These are phyloP conservation scores for Neurospora hispaniola DNA, from an alignment of 495 filamentous ascomycete species.

Conservation along the genomic window DNA sequence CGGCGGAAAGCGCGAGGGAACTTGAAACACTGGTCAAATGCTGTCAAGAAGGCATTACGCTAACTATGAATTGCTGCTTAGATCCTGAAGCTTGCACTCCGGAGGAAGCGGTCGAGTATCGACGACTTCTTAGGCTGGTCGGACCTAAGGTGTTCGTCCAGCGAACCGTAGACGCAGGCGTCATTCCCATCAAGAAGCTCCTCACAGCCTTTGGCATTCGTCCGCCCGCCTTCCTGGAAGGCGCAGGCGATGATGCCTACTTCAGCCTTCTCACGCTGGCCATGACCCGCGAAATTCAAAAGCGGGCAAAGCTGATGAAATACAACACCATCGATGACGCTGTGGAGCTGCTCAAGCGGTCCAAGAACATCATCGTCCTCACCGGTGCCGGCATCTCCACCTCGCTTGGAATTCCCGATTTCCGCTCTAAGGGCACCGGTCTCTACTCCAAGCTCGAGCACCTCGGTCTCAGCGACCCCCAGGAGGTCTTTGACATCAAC, in stretches of 20 bases:
- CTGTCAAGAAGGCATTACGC: neutral
- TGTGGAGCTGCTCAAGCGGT: slow-evolving; percentile 59
- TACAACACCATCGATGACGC: slow-evolving; percentile 88
- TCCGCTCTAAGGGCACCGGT: slow-evolving; percentile 73
- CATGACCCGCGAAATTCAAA: slow-evolving; percentile 71
- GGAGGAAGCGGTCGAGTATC: slow-evolving; percentile 58
- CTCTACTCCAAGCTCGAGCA: slow-evolving; percentile 78
- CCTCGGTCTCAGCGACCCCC: slow-evolving; percentile 63
- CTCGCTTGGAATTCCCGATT: slow-evolving; percentile 82
- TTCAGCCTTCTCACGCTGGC: slow-evolving; percentile 63
- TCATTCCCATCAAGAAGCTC: slow-evolving; percentile 69
- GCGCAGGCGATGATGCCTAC: slow-evolving; percentile 61
- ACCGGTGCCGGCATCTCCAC: slow-evolving; percentile 93
- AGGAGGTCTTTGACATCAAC: slow-evolving; percentile 88
- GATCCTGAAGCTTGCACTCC: slow-evolving; percentile 55
- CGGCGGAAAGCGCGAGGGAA: slow-evolving; percentile 3
- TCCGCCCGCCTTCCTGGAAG: slow-evolving; percentile 67
- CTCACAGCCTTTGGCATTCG: slow-evolving; percentile 85
- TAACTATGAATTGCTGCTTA: slow-evolving; percentile 2
- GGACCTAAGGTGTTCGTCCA: slow-evolving; percentile 68
- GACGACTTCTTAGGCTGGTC: slow-evolving; percentile 58
- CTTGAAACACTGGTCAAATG: neutral
- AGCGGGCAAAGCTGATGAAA: slow-evolving; percentile 65
- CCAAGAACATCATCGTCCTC: slow-evolving; percentile 80
- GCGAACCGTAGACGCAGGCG: slow-evolving; percentile 55